Evolutionary conservation across 345 rosid species (phyloP).

Genomic region (Sisymbrium altissimum): DNA sequence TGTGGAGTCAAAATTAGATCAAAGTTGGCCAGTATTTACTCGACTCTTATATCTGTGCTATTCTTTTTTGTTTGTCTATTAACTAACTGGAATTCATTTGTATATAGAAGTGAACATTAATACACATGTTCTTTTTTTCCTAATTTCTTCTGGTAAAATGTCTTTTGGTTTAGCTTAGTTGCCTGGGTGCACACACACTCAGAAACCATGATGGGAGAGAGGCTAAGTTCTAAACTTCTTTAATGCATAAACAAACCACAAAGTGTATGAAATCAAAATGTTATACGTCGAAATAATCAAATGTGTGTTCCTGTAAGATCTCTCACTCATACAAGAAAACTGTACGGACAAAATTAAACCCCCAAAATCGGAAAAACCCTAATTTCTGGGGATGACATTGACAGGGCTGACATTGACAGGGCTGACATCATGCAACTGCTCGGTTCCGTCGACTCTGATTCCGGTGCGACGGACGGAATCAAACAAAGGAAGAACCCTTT

Average conservation of each 20-base stretch:
- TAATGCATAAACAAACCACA: too few relatives aligned
- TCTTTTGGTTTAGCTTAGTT: not conserved
- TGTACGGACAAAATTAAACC: not conserved
- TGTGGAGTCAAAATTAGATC: not conserved
- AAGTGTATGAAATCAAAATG: not conserved
- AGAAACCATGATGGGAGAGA: too few relatives aligned
- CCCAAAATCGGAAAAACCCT: constrained; percentile 5
- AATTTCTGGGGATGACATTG: constrained; percentile 15
- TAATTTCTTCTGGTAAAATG: not conserved
- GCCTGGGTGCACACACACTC: not conserved
- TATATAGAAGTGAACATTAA: not conserved
- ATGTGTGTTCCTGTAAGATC: constrained; percentile 5
- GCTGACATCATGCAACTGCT: constrained; percentile 43
- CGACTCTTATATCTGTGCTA: not conserved
- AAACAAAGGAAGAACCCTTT: constrained; percentile 60
- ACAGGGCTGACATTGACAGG: too few relatives aligned
- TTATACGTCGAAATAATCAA: too few relatives aligned
- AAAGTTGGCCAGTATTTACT: not conserved
- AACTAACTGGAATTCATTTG: not conserved
- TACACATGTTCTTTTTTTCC: not conserved
- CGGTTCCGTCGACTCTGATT: constrained; percentile 61
- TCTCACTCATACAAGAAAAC: constrained; percentile 22
- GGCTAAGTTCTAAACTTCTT: too few relatives aligned
- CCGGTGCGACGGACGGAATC: constrained; percentile 81
- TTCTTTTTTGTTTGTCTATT: not conserved